Evolutionary conservation across 2,329 filamentous ascomycete genomes (phyloP), one percentile per base, ranked within the genome.

Genomic region (Zymoseptoria pseudotritici): DNA sequence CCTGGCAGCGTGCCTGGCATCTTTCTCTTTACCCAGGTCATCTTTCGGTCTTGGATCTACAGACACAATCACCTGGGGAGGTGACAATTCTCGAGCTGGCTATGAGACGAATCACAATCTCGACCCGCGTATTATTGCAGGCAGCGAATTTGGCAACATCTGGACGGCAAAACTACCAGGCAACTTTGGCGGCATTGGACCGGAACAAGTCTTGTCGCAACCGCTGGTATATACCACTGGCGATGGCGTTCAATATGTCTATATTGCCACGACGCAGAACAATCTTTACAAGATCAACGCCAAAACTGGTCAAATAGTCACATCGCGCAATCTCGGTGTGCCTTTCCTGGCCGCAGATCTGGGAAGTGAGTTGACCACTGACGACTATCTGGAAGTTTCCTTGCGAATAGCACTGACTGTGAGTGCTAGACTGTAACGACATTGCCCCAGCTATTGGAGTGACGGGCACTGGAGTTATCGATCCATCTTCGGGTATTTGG

Each of bases 231-330:
- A 60, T 54, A 60, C 58, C 6, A 54, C 53, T 50, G 58, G 55
- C 11, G 50, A 53, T n/a, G 50, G 50, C 22, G 54, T 51, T 9
- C 58, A 60, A 42, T 60, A 57, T 42, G 58, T 60, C 51, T 60
- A 50, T 31, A 54, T 60, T 17, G 58, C 58, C n/a, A 60, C 58
- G 3, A 60, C 58, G 9, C 58, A 60, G 24, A 60, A 60, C 51
- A 60, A 60, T 19, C 52, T 60, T n/a, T 60, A 60, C 54, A 60
- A 60, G 55, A 36, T 60, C 26, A 60, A 60, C 20, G 58, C 58
- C 3, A 60, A 60, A 9, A 60, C 58, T 22, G 58, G 58, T 19
- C 50, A 52, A 22, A 54, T 60, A 20, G 50, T 57, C 9, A 24
- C 49, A 22, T 21, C n/a, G 21, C 54, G 58, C 6, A 60, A 60